Conservation (phyloP, 805 yeast genomes). For the Suhomyces tanzawaensis region DNA sequence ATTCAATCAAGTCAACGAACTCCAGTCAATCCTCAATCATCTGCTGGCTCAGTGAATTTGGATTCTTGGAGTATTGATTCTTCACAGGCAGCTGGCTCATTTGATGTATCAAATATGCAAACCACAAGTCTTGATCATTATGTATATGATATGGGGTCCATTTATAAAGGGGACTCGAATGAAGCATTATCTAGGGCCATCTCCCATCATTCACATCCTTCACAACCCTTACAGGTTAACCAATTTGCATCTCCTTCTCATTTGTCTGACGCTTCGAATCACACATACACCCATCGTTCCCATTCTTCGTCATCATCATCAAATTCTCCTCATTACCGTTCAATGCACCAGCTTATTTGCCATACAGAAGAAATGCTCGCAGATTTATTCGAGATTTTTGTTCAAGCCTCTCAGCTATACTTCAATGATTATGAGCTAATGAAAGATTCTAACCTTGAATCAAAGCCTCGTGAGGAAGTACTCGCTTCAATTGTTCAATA, state of each 20-base stretch:
- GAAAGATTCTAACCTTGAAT: constrained; percentile 16
- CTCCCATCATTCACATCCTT: neutral
- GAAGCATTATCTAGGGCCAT: neutral
- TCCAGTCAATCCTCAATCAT: constrained; percentile 1
- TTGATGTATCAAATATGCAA: constrained; percentile 4
- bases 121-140: constrained; percentile 20
- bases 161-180: neutral
- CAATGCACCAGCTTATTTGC: constrained; percentile 3
- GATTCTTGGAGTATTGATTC: constrained; percentile 7
- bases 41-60: constrained; percentile 4
- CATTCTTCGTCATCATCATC: constrained; percentile 2
- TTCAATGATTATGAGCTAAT: constrained; percentile 26
- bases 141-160: constrained; percentile 7
- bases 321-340: constrained; percentile 3
- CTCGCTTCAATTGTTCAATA: constrained; percentile 13
- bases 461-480: constrained; percentile 11
- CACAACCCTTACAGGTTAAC: neutral
- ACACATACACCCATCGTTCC: constrained; percentile 1
- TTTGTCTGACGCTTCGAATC: neutral
- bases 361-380: constrained; percentile 27
- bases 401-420: constrained; percentile 32
- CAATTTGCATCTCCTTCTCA: neutral
- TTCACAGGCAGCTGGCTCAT: neutral
- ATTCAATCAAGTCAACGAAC: neutral
- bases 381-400: constrained; percentile 32